phyloP scores from a whole-genome alignment of 768 basidiomycete genomes.

The Lentinula edodes region DNA sequence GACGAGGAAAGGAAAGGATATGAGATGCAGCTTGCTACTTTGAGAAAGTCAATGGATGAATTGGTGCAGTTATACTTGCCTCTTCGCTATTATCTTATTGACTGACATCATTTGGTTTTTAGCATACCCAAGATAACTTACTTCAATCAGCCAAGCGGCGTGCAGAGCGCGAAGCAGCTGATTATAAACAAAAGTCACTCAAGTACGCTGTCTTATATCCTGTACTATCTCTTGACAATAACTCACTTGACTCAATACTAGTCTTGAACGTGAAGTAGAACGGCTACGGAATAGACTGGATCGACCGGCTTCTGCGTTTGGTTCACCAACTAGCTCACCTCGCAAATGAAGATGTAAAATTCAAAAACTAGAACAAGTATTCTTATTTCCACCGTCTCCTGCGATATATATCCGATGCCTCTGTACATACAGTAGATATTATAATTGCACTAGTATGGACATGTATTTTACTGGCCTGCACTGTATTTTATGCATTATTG shows the following conservation, averaged over 20 bases:
- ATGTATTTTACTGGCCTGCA: background rate
- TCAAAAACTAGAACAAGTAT: background rate
- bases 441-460: background rate
- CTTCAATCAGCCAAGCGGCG: slow-evolving; percentile 68
- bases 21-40: slow-evolving; percentile 49
- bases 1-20: slow-evolving; percentile 62
- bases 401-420: background rate
- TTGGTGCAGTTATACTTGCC: slow-evolving; percentile 39
- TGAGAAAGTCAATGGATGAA: slow-evolving; percentile 56
- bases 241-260: slow-evolving; percentile 17
- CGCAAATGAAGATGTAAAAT: slow-evolving; percentile 18
- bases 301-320: slow-evolving; percentile 41
- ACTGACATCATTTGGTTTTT: slow-evolving; percentile 8
- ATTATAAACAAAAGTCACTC: slow-evolving; percentile 65
- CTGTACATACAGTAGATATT: background rate
- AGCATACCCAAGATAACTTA: slow-evolving; percentile 71
- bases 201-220: slow-evolving; percentile 31
- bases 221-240: background rate
- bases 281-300: slow-evolving; percentile 60
- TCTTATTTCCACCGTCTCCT: background rate
- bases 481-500: background rate
- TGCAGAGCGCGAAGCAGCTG: slow-evolving; percentile 70
- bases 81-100: background rate
- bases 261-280: slow-evolving; percentile 66
- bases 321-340: slow-evolving; percentile 23